phyloP scores from a whole-genome alignment of 2,329 filamentous ascomycete genomes.

The Pyrenophora teres region DNA sequence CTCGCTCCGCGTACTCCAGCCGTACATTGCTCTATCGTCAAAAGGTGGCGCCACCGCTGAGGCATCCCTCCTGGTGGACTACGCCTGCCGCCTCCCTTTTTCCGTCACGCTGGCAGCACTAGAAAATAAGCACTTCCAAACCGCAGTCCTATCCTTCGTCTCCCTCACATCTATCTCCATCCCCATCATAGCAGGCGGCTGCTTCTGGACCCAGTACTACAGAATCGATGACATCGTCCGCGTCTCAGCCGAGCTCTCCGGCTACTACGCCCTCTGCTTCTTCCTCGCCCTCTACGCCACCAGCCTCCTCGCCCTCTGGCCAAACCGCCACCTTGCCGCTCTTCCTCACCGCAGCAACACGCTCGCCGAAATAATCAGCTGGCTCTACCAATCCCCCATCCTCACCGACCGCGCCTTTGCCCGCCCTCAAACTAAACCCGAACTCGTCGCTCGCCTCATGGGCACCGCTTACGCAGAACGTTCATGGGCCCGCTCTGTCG shows the following conservation, averaged over 20 bases:
- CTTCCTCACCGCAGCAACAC: constrained; percentile 75
- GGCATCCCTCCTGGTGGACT: constrained; percentile 70
- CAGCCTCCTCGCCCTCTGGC: constrained; percentile 63
- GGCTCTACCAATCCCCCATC: constrained; percentile 74
- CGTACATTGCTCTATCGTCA: constrained; percentile 68
- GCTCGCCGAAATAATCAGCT: constrained; percentile 77
- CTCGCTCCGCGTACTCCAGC: constrained; percentile 67
- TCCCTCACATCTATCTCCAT: constrained; percentile 65
- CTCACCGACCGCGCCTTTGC: constrained; percentile 75
- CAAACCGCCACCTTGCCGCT: constrained; percentile 63
- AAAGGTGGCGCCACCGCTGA: constrained; percentile 65
- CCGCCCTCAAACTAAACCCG: constrained; percentile 66
- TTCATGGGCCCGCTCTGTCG: constrained; percentile 34
- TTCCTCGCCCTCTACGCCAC: constrained; percentile 72
- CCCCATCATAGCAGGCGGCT: constrained; percentile 69
- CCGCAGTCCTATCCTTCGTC: constrained; percentile 65
- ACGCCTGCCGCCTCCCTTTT: constrained; percentile 68
- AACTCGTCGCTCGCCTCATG: constrained; percentile 72
- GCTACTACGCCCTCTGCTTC: constrained; percentile 73
- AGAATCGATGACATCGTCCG: constrained; percentile 38
- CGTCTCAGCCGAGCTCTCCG: constrained; percentile 73
- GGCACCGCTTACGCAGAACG: constrained; percentile 57
- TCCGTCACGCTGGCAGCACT: constrained; percentile 63
- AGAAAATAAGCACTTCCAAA: constrained; percentile 66
- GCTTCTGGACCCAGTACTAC: constrained; percentile 74